A percentile compares a stretch with the other conserved stretches of the same genome.
phyloP scores from a whole-genome alignment of 179 eudicot species.

The Patellifolia procumbens region DNA sequence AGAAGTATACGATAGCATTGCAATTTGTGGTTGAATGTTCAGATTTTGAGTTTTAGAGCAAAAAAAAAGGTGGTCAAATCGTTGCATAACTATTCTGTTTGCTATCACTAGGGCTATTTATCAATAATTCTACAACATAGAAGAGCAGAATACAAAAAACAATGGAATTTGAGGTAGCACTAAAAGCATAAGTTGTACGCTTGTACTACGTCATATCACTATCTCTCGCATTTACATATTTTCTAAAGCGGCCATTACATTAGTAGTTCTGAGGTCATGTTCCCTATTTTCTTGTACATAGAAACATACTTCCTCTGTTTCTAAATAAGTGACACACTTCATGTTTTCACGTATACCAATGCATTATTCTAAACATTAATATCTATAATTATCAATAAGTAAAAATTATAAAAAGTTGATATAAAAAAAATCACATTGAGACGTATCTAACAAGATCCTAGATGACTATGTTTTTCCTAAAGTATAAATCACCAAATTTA shows the following conservation, averaged over 20 bases:
- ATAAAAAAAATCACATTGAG: too few species aligned
- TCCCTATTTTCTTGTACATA: neutral
- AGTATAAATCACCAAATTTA: too few species aligned
- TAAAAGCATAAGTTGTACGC: neutral
- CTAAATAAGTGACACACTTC: too few species aligned
- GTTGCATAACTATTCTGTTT: neutral
- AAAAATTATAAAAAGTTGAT: too few species aligned
- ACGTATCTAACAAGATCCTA: too few species aligned
- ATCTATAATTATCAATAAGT: too few species aligned
- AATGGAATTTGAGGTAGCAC: neutral
- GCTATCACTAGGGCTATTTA: neutral
- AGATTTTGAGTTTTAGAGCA: neutral
- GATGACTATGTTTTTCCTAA: too few species aligned
- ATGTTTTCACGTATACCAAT: too few species aligned
- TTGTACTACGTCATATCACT: neutral
- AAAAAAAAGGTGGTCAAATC: neutral
- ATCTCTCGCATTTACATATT: neutral
- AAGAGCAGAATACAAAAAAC: neutral
- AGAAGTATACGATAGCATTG: neutral
- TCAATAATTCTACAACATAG: neutral
- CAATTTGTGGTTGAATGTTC: neutral
- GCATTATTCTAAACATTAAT: too few species aligned
- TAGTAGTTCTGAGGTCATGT: neutral
- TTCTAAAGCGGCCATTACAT: neutral
- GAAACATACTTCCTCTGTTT: too few species aligned